phyloP scores from a whole-genome alignment of 164 flowering plant genomes.

The Sedum album region DNA sequence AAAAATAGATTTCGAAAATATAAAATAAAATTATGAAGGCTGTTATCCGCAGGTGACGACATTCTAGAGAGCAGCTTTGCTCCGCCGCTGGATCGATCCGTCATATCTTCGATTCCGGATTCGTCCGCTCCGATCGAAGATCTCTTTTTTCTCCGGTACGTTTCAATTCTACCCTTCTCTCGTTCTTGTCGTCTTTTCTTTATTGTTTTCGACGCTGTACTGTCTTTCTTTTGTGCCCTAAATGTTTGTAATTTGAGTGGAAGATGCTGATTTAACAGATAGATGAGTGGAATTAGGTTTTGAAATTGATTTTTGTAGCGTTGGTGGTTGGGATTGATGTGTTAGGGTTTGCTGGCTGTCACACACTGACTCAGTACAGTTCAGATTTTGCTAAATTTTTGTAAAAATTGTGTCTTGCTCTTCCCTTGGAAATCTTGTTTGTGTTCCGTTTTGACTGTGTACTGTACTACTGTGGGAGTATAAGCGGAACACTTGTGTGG shows the following conservation, averaged over 20 bases:
- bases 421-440: conserved; percentile 11
- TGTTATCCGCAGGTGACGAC: too few relatives aligned
- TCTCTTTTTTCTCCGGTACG: background rate
- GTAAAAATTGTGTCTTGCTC: conserved; percentile 16
- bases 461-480: too few relatives aligned
- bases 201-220: background rate
- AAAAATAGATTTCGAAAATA: too few relatives aligned
- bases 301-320: background rate
- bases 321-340: background rate
- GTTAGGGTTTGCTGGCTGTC: background rate
- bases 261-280: background rate
- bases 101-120: background rate
- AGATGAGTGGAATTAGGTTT: background rate
- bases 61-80: background rate
- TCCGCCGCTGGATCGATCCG: conserved; percentile 1
- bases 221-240: background rate
- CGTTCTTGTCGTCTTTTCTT: too few relatives aligned
- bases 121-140: background rate
- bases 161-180: background rate
- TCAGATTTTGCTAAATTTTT: background rate
- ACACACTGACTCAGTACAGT: background rate
- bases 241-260: background rate
- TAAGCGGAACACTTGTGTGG: conserved; percentile 9
- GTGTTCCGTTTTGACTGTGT: conserved; percentile 14
- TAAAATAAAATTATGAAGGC: too few relatives aligned